phyloP scores from a whole-genome alignment of 345 rosid genomes.

The Heritiera fomes region DNA sequence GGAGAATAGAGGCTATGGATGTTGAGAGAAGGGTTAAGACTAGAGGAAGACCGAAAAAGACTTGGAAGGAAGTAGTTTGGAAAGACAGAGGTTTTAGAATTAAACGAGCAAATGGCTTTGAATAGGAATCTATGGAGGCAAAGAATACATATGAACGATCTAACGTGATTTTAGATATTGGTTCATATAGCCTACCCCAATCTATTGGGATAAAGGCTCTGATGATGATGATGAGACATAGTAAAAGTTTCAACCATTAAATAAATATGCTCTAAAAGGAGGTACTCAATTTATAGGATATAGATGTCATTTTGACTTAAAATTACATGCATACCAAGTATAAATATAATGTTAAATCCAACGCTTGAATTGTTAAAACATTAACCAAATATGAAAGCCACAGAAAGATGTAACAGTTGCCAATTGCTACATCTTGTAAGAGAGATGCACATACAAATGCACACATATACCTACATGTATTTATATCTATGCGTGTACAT shows the following conservation, averaged over 20 bases:
- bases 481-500: not conserved
- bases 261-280: not conserved
- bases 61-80: too few species aligned
- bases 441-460: not conserved
- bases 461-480: not conserved
- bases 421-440: not conserved
- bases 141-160: too few species aligned
- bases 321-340: not conserved
- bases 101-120: too few species aligned
- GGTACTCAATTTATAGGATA: not conserved
- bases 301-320: not conserved
- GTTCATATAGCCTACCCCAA: too few species aligned
- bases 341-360: constrained; percentile 8
- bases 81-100: too few species aligned
- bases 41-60: too few species aligned
- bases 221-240: too few species aligned
- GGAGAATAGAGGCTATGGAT: too few species aligned
- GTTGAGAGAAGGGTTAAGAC: too few species aligned
- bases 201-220: too few species aligned
- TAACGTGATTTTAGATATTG: too few species aligned
- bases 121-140: too few species aligned
- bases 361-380: not conserved
- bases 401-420: not conserved
- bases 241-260: not conserved
- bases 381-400: not conserved